phyloP scores from a whole-genome alignment of 2,329 filamentous ascomycete genomes.

The Alternaria novae-zelandiae region DNA sequence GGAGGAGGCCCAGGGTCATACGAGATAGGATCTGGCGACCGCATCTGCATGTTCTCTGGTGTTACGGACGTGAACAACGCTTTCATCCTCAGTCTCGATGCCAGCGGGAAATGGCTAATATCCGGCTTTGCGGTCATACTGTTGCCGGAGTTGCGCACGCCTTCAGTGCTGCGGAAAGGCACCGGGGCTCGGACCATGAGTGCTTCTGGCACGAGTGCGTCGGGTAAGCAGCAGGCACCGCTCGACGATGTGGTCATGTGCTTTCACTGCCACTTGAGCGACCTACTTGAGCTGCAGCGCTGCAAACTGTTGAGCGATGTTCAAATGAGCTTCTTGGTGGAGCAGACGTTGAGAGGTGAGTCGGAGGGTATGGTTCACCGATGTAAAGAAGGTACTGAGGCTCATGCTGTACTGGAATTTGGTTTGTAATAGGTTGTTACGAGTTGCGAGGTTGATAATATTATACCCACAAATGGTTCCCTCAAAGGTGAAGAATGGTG shows the following conservation, averaged over 20 bases:
- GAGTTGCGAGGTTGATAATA: background rate
- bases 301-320: constrained; percentile 12
- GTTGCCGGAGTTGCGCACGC: constrained; percentile 7
- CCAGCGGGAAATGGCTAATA: constrained; percentile 12
- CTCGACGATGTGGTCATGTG: constrained; percentile 1
- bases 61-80: constrained; percentile 14
- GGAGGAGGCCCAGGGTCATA: constrained; percentile 4
- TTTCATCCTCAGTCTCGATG: constrained; percentile 2
- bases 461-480: background rate
- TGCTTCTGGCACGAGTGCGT: background rate
- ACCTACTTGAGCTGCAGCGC: constrained; percentile 19
- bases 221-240: background rate
- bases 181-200: background rate
- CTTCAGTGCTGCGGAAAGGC: background rate
- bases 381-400: background rate
- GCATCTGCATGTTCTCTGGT: constrained; percentile 16
- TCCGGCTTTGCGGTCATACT: constrained; percentile 14
- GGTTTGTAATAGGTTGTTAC: no score
- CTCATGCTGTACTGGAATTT: background rate
- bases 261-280: constrained; percentile 23
- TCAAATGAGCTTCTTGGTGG: constrained; percentile 13
- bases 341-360: constrained; percentile 6
- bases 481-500: background rate
- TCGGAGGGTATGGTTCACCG: background rate
- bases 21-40: constrained; percentile 6